Evolutionary conservation across 2,329 filamentous ascomycete species (phyloP).

Genomic region (Bipolaris gigantea): DNA sequence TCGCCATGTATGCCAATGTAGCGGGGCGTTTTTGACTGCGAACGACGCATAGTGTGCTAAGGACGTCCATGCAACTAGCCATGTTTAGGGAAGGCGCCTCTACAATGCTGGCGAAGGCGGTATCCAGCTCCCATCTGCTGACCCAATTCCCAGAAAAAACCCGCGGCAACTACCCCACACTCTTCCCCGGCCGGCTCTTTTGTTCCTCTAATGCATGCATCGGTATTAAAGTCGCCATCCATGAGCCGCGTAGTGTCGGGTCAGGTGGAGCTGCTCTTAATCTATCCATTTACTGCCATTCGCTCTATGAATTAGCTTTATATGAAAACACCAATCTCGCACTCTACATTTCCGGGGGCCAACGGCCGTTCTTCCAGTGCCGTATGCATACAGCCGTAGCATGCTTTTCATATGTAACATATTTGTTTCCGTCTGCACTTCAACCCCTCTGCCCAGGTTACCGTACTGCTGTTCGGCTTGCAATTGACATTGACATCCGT

Average conservation of each 20-base stretch:
- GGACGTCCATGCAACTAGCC: neutral
- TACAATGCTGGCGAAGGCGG: neutral
- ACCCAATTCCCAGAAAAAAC: conserved; percentile 5
- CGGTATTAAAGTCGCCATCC: conserved; percentile 33
- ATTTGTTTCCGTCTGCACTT: conserved; percentile 3
- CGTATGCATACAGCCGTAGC: conserved; percentile 16
- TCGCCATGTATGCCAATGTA: neutral
- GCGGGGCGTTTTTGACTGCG: neutral
- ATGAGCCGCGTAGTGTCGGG: conserved; percentile 20
- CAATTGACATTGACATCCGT: neutral
- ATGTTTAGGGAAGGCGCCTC: neutral
- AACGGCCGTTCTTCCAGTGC: conserved; percentile 15
- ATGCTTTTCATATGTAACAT: neutral
- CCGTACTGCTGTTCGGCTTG: neutral
- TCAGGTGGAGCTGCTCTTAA: conserved; percentile 24
- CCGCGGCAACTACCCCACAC: conserved; percentile 19
- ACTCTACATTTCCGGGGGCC: conserved; percentile 17
- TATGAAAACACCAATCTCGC: conserved; percentile 23
- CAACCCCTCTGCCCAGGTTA: neutral
- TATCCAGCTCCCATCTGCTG: neutral
- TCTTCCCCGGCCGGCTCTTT: conserved; percentile 22
- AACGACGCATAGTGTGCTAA: neutral
- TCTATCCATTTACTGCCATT: conserved; percentile 17
- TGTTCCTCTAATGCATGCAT: conserved; percentile 16
- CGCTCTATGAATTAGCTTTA: conserved; percentile 18